Evolutionary conservation across 2,329 filamentous ascomycete species (phyloP).

Genomic region (Huntiella omanensis): DNA sequence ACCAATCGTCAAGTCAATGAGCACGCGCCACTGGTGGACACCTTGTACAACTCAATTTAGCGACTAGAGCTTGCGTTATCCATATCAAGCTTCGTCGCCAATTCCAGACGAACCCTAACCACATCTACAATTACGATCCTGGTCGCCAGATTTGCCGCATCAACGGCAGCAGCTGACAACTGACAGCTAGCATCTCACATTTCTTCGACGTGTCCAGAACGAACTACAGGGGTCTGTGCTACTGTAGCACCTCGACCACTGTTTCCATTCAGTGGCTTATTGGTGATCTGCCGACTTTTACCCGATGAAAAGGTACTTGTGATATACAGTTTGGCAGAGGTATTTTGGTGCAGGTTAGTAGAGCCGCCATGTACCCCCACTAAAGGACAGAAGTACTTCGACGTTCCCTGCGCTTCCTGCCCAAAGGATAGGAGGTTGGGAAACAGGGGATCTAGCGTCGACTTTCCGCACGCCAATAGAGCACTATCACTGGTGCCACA

Average conservation of each 20-base stretch:
- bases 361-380: neutral
- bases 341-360: neutral
- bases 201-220: conserved; percentile 11
- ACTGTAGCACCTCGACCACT: no score
- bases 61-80: neutral
- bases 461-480: neutral
- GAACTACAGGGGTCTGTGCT: neutral
- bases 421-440: conserved; percentile 9
- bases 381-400: neutral
- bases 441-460: conserved; percentile 5
- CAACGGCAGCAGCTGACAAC: neutral
- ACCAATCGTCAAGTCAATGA: neutral
- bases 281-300: no score
- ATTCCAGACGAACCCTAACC: neutral
- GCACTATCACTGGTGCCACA: neutral
- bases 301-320: neutral
- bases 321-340: conserved; percentile 1
- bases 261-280: no score
- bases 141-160: neutral
- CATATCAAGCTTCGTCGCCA: neutral
- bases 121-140: neutral
- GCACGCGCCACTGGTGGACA: conserved; percentile 4
- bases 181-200: neutral
- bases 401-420: conserved; percentile 5
- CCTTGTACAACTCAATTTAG: conserved; percentile 5